phyloP scores from a whole-genome alignment of 2,329 filamentous ascomycete species.

The Fusarium sp. region DNA sequence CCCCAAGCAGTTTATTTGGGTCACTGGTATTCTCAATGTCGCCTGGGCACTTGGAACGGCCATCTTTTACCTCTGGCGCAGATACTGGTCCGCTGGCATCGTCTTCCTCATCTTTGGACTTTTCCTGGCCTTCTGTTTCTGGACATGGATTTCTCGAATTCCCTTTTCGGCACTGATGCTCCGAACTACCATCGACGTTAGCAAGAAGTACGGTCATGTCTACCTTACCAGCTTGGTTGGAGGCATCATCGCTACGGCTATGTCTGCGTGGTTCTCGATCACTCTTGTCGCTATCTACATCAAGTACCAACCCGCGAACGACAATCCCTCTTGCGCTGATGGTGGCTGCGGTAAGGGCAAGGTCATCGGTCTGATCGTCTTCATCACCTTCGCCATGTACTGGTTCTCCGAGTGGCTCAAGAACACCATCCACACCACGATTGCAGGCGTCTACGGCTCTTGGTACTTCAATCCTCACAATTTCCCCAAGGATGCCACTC shows the following conservation, averaged over 20 bases:
- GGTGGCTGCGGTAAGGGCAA: constrained; percentile 79
- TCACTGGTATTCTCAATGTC: constrained; percentile 90
- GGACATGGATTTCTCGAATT: constrained; percentile 89
- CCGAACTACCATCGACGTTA: constrained; percentile 85
- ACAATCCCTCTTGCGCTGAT: constrained; percentile 66
- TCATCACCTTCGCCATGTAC: constrained; percentile 91
- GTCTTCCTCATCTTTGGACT: constrained; percentile 82
- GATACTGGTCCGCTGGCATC: constrained; percentile 86
- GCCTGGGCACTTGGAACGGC: constrained; percentile 86
- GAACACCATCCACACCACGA: constrained; percentile 89
- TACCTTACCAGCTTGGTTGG: constrained; percentile 88
- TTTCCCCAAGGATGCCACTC: constrained; percentile 82
- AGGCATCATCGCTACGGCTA: constrained; percentile 79
- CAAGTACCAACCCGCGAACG: constrained; percentile 76
- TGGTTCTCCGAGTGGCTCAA: constrained; percentile 96
- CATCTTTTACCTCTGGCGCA: constrained; percentile 83
- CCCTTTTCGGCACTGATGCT: constrained; percentile 94
- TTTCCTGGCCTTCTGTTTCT: constrained; percentile 85
- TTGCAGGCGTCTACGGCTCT: constrained; percentile 88
- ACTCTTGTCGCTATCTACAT: constrained; percentile 89
- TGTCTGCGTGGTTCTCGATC: constrained; percentile 87
- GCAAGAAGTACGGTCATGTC: constrained; percentile 85
- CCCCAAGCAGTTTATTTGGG: constrained; percentile 93
- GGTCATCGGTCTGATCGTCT: constrained; percentile 86
- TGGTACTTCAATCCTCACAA: constrained; percentile 87